Percentiles rank a stretch among this genome's conserved stretches.
Evolutionary conservation across 1,284 basidiomycete species (phyloP).

Genomic region (Polyporus tsugae): DNA sequence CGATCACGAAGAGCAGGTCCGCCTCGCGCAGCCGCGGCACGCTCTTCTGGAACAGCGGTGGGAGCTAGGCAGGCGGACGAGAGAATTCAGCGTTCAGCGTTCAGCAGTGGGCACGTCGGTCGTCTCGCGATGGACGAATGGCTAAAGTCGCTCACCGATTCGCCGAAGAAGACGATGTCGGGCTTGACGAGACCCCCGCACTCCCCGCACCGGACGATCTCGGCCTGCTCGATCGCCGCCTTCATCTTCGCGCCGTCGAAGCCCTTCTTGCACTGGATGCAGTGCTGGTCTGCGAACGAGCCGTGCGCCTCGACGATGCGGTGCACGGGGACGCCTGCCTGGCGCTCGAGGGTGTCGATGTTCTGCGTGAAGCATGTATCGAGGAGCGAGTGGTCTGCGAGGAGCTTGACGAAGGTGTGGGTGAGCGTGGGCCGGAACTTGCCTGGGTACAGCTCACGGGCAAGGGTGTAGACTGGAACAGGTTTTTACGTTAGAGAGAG

Average conservation of each 20-base stretch:
- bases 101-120: neutral
- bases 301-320: constrained; percentile 95
- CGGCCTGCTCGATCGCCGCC: constrained; percentile 60
- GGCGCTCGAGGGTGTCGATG: constrained; percentile 93
- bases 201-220: constrained; percentile 69
- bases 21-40: constrained; percentile 63
- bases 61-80: constrained; percentile 54
- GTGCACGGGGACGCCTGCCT: constrained; percentile 78
- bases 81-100: neutral
- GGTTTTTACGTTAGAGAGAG: neutral
- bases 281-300: constrained; percentile 85
- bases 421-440: constrained; percentile 87
- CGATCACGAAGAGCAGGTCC: constrained; percentile 91
- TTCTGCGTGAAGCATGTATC: constrained; percentile 88
- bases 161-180: constrained; percentile 96
- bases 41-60: constrained; percentile 59
- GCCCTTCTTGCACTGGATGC: constrained; percentile 71
- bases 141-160: constrained; percentile 57
- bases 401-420: constrained; percentile 89
- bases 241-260: constrained; percentile 78
- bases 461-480: constrained; percentile 81
- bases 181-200: constrained; percentile 87
- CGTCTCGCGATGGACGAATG: neutral
- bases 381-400: constrained; percentile 71
- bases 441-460: constrained; percentile 91